Conservation (phyloP, 2,329 filamentous ascomycete species). For the Penicillium oxalicum region DNA sequence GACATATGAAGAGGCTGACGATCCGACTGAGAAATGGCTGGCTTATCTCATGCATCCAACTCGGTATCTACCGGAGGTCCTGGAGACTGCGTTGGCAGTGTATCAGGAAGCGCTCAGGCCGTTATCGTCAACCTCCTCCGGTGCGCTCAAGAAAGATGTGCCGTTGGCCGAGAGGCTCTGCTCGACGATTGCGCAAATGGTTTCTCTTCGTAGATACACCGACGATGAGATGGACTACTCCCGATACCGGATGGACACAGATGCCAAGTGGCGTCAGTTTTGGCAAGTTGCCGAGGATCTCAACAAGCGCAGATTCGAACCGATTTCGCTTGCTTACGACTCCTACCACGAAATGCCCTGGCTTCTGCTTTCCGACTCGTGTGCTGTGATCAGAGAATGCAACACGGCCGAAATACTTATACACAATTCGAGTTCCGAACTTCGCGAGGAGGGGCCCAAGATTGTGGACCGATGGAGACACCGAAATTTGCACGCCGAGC, state of each 20-base stretch:
- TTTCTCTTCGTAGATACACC: slow-evolving; percentile 56
- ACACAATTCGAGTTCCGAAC: slow-evolving; percentile 54
- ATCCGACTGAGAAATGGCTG: slow-evolving; percentile 79
- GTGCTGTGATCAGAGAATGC: slow-evolving; percentile 73
- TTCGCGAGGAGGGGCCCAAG: slow-evolving; percentile 34
- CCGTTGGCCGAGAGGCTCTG: slow-evolving; percentile 72
- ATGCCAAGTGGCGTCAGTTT: slow-evolving; percentile 83
- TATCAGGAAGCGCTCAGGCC: slow-evolving; percentile 62
- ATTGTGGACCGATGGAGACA: slow-evolving; percentile 40
- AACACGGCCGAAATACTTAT: slow-evolving; percentile 69
- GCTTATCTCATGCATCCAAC: slow-evolving; percentile 76
- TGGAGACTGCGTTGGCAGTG: slow-evolving; percentile 77
- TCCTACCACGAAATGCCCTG: slow-evolving; percentile 65
- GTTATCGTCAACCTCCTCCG: slow-evolving; percentile 31
- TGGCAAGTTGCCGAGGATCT: slow-evolving; percentile 80
- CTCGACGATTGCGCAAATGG: slow-evolving; percentile 63
- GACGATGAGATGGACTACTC: slow-evolving; percentile 67
- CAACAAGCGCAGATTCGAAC: slow-evolving; percentile 78
- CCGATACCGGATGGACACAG: slow-evolving; percentile 65
- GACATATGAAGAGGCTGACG: slow-evolving; percentile 59
- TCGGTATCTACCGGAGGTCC: slow-evolving; percentile 68
- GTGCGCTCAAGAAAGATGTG: slow-evolving; percentile 42
- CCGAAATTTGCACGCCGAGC: slow-evolving; percentile 38
- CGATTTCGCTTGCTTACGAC: slow-evolving; percentile 72
- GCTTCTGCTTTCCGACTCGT: slow-evolving; percentile 75